Percentiles rank a stretch among this genome's conserved stretches.
These are phyloP conservation scores for Forsythia suspensa DNA, from an alignment of 257 asterid genomes.

Conservation along the genomic window DNA sequence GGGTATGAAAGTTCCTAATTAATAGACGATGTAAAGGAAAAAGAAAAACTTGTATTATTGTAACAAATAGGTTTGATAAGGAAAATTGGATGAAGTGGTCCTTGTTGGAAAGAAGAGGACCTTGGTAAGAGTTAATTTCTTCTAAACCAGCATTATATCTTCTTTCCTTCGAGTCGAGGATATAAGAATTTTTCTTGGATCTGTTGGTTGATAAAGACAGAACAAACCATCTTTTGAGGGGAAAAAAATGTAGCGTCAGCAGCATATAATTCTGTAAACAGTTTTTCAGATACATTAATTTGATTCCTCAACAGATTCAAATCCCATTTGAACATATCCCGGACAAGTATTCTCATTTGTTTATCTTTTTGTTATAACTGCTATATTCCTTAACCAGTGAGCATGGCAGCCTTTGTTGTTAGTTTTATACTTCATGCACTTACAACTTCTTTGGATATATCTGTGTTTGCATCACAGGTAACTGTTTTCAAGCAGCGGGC, in stretches of 20 bases:
- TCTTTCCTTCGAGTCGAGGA: neutral
- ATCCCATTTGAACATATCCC: neutral
- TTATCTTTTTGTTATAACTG: neutral
- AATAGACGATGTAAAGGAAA: neutral
- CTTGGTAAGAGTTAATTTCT: neutral
- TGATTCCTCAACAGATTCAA: neutral
- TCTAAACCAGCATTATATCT: neutral
- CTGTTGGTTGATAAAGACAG: neutral
- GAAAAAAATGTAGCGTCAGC: neutral
- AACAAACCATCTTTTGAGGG: neutral
- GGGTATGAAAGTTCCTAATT: neutral
- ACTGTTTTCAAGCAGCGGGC: slow-evolving; percentile 93
- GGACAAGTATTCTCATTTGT: neutral
- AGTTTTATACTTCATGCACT: slow-evolving; percentile 8
- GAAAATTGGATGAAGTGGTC: neutral
- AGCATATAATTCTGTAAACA: neutral
- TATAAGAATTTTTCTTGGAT: neutral
- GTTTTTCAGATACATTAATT: neutral
- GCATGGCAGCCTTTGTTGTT: slow-evolving; percentile 1
- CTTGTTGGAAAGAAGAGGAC: neutral
- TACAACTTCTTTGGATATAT: slow-evolving; percentile 12
- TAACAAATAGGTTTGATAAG: neutral
- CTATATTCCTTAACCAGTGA: neutral
- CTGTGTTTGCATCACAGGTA: slow-evolving; percentile 47
- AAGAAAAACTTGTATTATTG: neutral